phyloP scores from a whole-genome alignment of 1,139 yeast genomes.

The Suhomyces choctaworum region DNA sequence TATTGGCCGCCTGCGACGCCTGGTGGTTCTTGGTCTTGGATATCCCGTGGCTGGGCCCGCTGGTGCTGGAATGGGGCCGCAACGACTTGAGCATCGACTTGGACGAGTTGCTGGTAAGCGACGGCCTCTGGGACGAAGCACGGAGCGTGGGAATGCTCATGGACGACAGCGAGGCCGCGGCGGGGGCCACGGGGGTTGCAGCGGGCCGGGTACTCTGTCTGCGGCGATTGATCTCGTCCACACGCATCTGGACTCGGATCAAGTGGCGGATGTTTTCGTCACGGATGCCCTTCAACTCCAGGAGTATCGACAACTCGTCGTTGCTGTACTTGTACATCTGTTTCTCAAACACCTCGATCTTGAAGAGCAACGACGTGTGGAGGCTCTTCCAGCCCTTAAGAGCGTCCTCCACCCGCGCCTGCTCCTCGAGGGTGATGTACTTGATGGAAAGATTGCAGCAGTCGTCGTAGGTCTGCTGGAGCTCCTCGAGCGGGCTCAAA shows the following conservation, averaged over 20 bases:
- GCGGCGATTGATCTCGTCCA: slow-evolving; percentile 38
- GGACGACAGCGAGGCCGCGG: slow-evolving; percentile 11
- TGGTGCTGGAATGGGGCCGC: slow-evolving; percentile 22
- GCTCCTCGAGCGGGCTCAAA: slow-evolving; percentile 51
- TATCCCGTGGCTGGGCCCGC: slow-evolving; percentile 11
- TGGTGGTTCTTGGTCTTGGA: slow-evolving; percentile 19
- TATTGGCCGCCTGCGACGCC: slow-evolving; percentile 49
- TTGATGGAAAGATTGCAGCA: slow-evolving; percentile 58
- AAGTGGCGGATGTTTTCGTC: slow-evolving; percentile 53
- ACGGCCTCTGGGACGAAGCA: slow-evolving; percentile 14
- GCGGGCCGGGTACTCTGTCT: neutral
- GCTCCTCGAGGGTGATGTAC: slow-evolving; percentile 59
- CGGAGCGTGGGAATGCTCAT: slow-evolving; percentile 33
- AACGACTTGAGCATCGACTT: slow-evolving; percentile 41
- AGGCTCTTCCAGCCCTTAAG: slow-evolving; percentile 71
- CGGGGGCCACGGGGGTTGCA: slow-evolving; percentile 9
- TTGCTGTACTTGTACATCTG: slow-evolving; percentile 30
- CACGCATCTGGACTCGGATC: slow-evolving; percentile 43
- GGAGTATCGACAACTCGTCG: slow-evolving; percentile 46
- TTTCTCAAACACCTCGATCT: slow-evolving; percentile 56
- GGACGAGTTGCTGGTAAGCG: slow-evolving; percentile 8
- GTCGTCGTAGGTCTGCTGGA: slow-evolving; percentile 61
- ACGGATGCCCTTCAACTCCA: slow-evolving; percentile 49
- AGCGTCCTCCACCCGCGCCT: slow-evolving; percentile 53
- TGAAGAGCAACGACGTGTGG: slow-evolving; percentile 58